A percentile compares a stretch with the other conserved stretches of the same genome.
phyloP scores from a whole-genome alignment of 2,329 filamentous ascomycete species.

The Trichophyton benhamiae region DNA sequence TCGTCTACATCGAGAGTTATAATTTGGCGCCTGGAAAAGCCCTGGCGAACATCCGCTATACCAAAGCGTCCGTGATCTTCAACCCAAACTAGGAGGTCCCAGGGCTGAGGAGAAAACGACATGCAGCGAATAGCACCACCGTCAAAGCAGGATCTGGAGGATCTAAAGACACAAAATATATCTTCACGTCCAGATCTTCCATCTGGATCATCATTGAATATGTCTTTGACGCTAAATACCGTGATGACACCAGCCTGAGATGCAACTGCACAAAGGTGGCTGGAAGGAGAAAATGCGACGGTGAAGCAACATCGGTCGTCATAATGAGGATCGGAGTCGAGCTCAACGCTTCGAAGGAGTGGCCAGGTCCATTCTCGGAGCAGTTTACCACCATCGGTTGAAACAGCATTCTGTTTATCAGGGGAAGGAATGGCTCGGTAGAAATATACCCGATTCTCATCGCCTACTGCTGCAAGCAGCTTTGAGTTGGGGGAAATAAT shows the following conservation, averaged over 20 bases:
- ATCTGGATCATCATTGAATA: constrained; percentile 29
- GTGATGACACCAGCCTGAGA: constrained; percentile 39
- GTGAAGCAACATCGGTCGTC: constrained; percentile 38
- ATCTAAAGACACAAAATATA: constrained; percentile 63
- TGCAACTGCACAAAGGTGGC: constrained; percentile 38
- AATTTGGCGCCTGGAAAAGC: constrained; percentile 35
- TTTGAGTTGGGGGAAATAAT: constrained; percentile 83
- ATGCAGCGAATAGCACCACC: constrained; percentile 78
- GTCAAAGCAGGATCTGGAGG: constrained; percentile 58
- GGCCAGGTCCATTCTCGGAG: constrained; percentile 33
- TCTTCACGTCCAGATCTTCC: constrained; percentile 43
- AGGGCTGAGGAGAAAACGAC: constrained; percentile 80
- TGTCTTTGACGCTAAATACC: constrained; percentile 30
- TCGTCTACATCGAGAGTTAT: constrained; percentile 27
- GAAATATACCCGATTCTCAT: constrained; percentile 76
- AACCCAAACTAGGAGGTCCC: constrained; percentile 85
- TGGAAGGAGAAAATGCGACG: constrained; percentile 38
- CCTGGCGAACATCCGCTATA: constrained; percentile 36
- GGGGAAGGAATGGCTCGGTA: constrained; percentile 36
- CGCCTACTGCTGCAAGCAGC: constrained; percentile 70
- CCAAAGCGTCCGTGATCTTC: constrained; percentile 57
- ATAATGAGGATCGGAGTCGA: constrained; percentile 29
- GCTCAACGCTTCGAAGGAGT: constrained; percentile 26
- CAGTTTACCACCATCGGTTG: constrained; percentile 22
- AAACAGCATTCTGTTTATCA: constrained; percentile 23